Conservation (phyloP, 148 eudicot genomes). For the Fagopyrum esculentum region DNA sequence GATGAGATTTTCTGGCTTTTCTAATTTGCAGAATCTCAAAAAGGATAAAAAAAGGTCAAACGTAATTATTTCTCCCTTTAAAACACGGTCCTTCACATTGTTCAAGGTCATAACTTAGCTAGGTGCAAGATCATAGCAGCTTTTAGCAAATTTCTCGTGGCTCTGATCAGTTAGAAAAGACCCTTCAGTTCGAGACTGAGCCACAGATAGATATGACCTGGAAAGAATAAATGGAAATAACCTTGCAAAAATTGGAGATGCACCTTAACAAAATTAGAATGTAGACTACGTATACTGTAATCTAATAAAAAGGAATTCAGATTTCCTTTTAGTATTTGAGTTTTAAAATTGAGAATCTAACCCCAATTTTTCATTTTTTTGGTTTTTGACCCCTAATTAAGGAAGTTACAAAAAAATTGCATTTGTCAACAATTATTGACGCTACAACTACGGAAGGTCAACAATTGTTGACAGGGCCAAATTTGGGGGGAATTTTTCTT, state of each 20-base stretch:
- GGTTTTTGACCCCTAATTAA: no score
- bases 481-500: no score
- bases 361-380: no score
- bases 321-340: background rate
- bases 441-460: no score
- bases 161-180: conserved; percentile 2
- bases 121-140: background rate
- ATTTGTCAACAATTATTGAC: no score
- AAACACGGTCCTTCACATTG: background rate
- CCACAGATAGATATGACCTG: background rate
- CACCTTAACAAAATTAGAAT: background rate
- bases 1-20: background rate
- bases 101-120: conserved; percentile 4
- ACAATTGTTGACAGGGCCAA: no score
- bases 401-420: no score
- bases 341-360: no score
- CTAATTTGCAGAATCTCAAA: background rate
- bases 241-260: background rate
- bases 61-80: background rate
- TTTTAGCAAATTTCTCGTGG: background rate
- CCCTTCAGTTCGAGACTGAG: background rate
- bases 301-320: background rate
- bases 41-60: background rate
- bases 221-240: background rate
- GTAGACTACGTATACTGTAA: background rate